Percentiles rank a stretch among this genome's conserved stretches.
Conservation (phyloP, 768 basidiomycete species). For the Suillus decipiens region DNA sequence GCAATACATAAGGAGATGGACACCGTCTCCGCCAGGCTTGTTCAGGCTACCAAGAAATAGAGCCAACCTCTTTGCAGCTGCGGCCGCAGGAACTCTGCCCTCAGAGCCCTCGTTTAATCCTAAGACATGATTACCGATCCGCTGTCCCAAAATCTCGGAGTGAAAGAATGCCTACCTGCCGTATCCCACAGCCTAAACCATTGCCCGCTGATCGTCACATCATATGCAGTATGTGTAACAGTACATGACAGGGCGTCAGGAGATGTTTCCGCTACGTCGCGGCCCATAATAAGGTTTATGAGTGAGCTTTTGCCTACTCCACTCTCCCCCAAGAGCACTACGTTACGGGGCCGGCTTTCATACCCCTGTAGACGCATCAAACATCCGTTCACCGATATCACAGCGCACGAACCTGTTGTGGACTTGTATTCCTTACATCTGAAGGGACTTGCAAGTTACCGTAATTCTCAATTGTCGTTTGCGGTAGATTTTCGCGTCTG, state of each 20-base stretch:
- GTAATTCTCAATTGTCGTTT: too few species aligned
- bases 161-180: conserved; percentile 16
- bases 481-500: too few species aligned
- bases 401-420: background rate
- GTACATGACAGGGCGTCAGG: conserved; percentile 38
- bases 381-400: background rate
- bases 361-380: background rate
- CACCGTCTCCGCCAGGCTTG: conserved; percentile 18
- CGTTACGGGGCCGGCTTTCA: conserved; percentile 22
- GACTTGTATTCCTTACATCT: background rate
- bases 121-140: background rate
- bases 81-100: conserved; percentile 27
- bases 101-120: conserved; percentile 35
- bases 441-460: background rate
- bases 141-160: too few species aligned
- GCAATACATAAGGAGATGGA: conserved; percentile 30
- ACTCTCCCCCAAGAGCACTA: conserved; percentile 45
- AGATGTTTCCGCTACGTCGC: conserved; percentile 32
- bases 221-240: conserved; percentile 29
- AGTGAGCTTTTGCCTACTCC: conserved; percentile 46
- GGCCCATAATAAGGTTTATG: conserved; percentile 41
- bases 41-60: conserved; percentile 35
- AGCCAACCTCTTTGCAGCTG: conserved; percentile 28
- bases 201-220: conserved; percentile 20
- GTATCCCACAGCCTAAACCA: conserved; percentile 35